These are phyloP conservation scores for Mycena sp. DNA, from an alignment of 1,284 basidiomycete genomes.

Conservation along the genomic window DNA sequence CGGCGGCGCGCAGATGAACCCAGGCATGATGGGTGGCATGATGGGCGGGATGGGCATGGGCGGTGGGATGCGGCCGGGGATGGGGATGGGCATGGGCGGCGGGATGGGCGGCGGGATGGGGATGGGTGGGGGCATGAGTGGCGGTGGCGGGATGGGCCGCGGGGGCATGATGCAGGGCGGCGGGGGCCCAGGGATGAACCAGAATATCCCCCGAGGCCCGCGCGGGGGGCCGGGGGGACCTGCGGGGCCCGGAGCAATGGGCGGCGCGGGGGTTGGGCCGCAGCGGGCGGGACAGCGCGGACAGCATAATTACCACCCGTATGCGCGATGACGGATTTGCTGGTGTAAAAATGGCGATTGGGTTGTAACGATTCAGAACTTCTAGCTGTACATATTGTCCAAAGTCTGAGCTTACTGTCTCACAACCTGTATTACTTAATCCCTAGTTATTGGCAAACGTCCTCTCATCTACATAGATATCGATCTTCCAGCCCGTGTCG, in stretches of 20 bases:
- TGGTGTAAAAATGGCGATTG: constrained; percentile 10
- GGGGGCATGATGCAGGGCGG: constrained; percentile 42
- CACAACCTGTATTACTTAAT: constrained; percentile 22
- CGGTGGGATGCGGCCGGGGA: constrained; percentile 54
- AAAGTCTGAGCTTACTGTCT: not conserved
- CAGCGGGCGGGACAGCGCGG: constrained; percentile 76
- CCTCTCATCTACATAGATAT: too few relatives aligned
- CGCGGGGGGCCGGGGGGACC: constrained; percentile 64
- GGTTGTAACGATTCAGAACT: not conserved
- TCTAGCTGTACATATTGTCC: constrained; percentile 18
- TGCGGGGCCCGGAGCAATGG: constrained; percentile 54
- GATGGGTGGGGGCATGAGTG: constrained; percentile 57
- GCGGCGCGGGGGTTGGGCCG: constrained; percentile 69
- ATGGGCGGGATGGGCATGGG: constrained; percentile 50
- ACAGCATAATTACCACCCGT: constrained; percentile 83
- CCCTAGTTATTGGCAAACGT: constrained; percentile 19
- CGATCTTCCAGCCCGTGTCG: too few relatives aligned
- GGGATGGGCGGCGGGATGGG: constrained; percentile 54
- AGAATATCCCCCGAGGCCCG: constrained; percentile 75
- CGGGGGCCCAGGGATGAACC: constrained; percentile 49
- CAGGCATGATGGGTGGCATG: constrained; percentile 47
- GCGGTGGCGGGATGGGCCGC: constrained; percentile 55
- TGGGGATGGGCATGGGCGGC: constrained; percentile 54
- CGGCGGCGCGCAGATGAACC: constrained; percentile 59
- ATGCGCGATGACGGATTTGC: constrained; percentile 60